Evolutionary conservation across 306 rosid genomes (phyloP), one percentile per base, ranked within the genome.

Genomic region (Citrullus amarus): DNA sequence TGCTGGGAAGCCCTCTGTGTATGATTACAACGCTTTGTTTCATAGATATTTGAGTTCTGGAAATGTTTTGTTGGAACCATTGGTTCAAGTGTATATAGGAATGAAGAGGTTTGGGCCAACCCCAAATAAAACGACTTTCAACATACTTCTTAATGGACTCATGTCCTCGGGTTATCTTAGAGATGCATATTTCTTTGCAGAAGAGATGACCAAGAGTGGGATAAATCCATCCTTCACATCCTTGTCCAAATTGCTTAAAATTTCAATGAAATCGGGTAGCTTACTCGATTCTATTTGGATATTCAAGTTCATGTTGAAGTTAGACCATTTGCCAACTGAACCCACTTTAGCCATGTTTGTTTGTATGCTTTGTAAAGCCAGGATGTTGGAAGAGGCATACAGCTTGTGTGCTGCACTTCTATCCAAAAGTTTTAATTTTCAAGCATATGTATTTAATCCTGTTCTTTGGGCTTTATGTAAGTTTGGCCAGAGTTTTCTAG

Each of bases 121-220:
- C 28, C 90, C 90, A 18, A 82, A 83, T 78, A 86, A 83, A 6
- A 51, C 73, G n/a, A 85, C 90, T 50, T 87, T 87, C 82, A 87
- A 83, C 71, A 60, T 75, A 6, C 85, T 87, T 79, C 43, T 87
- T 65, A 83, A 83, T 79, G 85, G 88, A 53, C 61, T 87, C 82
- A 15, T 85, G 69, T 79, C 81, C 32, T 81, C 60, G 38, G 83
- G 81, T 71, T 38, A 67, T 73, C 18, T 79, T 55, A 57, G 48
- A 72, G 86, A 79, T 69, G 82, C 85, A 6, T 81, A 57, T 55
- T 39, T 76, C 44, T 57, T 87, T 74, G 85, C 81, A 30, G 70
- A 85, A 68, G 88, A 83, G 78, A 83, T 87, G 88, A 57, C 17
- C 51, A 56, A 70, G 1, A 48, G 85, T 54, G 90, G 87, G 57